Percentiles rank a stretch among this genome's conserved stretches.
Evolutionary conservation across 2,329 filamentous ascomycete genomes (phyloP).

Genomic region (Hirsutella minnesotensis): DNA sequence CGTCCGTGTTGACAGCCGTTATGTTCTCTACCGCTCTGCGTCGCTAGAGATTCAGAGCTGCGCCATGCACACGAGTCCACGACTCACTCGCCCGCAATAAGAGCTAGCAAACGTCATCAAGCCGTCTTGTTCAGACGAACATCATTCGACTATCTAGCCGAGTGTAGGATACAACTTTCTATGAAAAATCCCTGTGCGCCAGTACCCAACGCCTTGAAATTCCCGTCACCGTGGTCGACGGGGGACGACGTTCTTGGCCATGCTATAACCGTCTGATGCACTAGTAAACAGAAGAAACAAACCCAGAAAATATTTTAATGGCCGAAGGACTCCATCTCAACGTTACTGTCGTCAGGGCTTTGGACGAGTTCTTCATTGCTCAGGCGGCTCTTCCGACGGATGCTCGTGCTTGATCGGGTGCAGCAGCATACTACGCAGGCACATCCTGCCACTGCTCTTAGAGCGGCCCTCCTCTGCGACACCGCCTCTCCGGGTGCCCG

Average conservation of each 20-base stretch:
- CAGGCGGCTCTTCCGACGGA: conserved; percentile 26
- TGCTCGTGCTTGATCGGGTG: conserved; percentile 67
- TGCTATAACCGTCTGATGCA: not conserved
- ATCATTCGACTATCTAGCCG: no score
- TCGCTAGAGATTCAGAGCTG: no score
- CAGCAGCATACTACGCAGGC: conserved; percentile 65
- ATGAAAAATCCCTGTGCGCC: not conserved
- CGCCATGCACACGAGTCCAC: no score
- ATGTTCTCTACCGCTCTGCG: no score
- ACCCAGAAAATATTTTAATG: not conserved
- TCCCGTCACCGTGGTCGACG: not conserved
- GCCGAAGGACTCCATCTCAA: not conserved
- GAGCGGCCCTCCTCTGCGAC: conserved; percentile 34
- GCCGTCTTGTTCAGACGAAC: no score
- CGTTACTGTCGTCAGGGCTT: not conserved
- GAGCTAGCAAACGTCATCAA: no score
- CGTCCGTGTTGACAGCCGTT: no score
- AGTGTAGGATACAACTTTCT: no score
- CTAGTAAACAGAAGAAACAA: not conserved
- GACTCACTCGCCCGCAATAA: no score
- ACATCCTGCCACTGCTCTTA: conserved; percentile 53
- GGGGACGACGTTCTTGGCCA: not conserved
- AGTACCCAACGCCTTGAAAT: not conserved
- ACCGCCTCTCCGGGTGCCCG: conserved; percentile 37
- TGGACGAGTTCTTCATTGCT: not conserved